phyloP scores from a whole-genome alignment of 2,329 filamentous ascomycete species.

The Fusarium illudens region DNA sequence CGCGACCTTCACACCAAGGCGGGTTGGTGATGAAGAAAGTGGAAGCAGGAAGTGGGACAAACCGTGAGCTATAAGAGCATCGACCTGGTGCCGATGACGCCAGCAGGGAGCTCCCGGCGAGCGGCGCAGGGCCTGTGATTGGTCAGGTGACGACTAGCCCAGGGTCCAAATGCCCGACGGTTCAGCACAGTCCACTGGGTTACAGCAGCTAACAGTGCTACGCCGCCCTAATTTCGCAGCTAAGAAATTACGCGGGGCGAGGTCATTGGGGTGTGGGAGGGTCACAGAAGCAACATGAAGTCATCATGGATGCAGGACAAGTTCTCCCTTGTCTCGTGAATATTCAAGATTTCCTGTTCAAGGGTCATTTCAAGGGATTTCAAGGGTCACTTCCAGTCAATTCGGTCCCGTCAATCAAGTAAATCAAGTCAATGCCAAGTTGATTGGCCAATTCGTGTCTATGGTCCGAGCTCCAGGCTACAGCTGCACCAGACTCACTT shows the following conservation, averaged over 20 bases:
- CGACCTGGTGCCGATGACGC: slow-evolving; percentile 26
- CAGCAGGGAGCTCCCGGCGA: slow-evolving; percentile 18
- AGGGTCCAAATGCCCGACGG: slow-evolving; percentile 26
- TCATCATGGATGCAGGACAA: slow-evolving; percentile 11
- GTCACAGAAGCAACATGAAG: slow-evolving; percentile 21
- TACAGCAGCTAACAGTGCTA: slow-evolving; percentile 9
- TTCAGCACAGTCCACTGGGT: slow-evolving; percentile 17
- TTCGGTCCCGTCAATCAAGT: no score
- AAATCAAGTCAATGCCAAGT: background rate
- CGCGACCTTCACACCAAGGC: slow-evolving; percentile 33
- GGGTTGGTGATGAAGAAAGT: slow-evolving; percentile 31
- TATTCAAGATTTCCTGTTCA: no score
- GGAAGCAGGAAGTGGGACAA: slow-evolving; percentile 25
- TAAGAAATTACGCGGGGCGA: background rate
- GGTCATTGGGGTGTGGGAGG: background rate
- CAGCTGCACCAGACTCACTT: slow-evolving; percentile 62
- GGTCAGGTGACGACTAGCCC: slow-evolving; percentile 2
- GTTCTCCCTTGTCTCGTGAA: background rate
- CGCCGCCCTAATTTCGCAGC: slow-evolving; percentile 10
- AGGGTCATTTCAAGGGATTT: background rate
- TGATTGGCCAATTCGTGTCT: background rate
- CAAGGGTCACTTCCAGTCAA: background rate
- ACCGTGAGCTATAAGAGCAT: slow-evolving; percentile 17
- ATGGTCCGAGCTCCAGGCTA: slow-evolving; percentile 30
- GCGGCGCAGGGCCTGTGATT: background rate